These are phyloP conservation scores for Protomyces arabidopsidicola DNA, from an alignment of 1,139 yeast species.

Conservation along the genomic window DNA sequence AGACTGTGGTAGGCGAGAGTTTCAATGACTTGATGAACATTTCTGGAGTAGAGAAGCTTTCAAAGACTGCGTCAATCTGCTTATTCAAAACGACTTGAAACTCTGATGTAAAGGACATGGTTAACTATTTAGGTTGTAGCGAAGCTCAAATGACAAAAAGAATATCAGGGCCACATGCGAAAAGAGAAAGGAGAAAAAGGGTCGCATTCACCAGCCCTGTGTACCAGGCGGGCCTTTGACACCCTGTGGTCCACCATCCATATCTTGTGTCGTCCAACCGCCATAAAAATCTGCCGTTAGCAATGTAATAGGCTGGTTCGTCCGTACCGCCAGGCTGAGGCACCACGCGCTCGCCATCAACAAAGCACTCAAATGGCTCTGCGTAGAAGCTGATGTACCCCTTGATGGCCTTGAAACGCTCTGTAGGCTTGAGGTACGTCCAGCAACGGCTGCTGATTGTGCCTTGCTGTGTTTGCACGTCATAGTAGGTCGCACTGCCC, in stretches of 20 bases:
- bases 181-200: not conserved
- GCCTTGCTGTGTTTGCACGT: not conserved
- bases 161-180: not conserved
- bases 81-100: not conserved
- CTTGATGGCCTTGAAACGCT: slow-evolving; percentile 9
- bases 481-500: slow-evolving; percentile 13
- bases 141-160: not conserved
- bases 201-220: slow-evolving; percentile 8
- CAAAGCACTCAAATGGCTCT: slow-evolving; percentile 21
- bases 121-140: not conserved
- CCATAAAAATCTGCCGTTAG: not conserved
- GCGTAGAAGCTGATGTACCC: slow-evolving; percentile 23
- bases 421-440: slow-evolving; percentile 11
- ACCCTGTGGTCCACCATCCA: slow-evolving; percentile 17
- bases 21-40: not conserved
- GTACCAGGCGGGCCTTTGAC: slow-evolving; percentile 25
- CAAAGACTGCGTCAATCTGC: not conserved
- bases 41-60: slow-evolving; percentile 6
- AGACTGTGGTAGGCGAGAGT: slow-evolving; percentile 6
- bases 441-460: slow-evolving; percentile 16
- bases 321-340: slow-evolving; percentile 21
- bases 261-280: slow-evolving; percentile 21
- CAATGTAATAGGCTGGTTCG: not conserved
- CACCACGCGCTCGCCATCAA: slow-evolving; percentile 15
- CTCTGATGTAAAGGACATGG: not conserved